phyloP scores from a whole-genome alignment of 2,329 filamentous ascomycete species.

The Trichoderma hamatum region DNA sequence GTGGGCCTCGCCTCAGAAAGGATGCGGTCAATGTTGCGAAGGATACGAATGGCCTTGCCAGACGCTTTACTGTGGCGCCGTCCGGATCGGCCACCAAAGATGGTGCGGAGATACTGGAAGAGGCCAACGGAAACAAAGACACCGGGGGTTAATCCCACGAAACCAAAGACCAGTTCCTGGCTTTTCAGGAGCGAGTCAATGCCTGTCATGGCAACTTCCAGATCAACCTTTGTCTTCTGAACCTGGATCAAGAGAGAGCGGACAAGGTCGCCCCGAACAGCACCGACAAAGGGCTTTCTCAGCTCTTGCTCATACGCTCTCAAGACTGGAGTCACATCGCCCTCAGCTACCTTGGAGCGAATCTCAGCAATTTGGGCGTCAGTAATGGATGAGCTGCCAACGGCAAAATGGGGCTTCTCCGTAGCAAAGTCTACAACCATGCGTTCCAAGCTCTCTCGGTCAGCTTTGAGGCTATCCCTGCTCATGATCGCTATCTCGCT shows the following conservation, averaged over 20 bases:
- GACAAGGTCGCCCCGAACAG: constrained; percentile 82
- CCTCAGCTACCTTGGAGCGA: constrained; percentile 79
- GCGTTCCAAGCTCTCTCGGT: constrained; percentile 87
- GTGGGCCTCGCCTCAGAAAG: constrained; percentile 69
- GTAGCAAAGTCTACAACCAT: constrained; percentile 97
- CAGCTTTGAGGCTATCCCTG: constrained; percentile 84
- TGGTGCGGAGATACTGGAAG: constrained; percentile 69
- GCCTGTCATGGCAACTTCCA: constrained; percentile 93
- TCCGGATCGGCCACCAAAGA: constrained; percentile 72
- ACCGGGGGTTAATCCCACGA: constrained; percentile 90
- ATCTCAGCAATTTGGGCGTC: constrained; percentile 75
- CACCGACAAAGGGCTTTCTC: constrained; percentile 77
- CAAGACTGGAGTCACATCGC: constrained; percentile 89
- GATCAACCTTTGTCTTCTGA: constrained; percentile 98
- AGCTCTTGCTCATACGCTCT: constrained; percentile 90
- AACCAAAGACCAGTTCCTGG: constrained; percentile 97
- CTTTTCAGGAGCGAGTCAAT: constrained; percentile 95
- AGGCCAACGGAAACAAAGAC: constrained; percentile 82
- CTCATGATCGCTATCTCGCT: constrained; percentile 98
- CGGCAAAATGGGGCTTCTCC: constrained; percentile 71
- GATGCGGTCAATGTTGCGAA: constrained; percentile 87
- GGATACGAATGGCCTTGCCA: constrained; percentile 71
- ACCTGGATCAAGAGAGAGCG: constrained; percentile 92
- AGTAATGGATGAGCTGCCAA: constrained; percentile 55
- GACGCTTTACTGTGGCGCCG: constrained; percentile 66